Evolutionary conservation across 331 rosid species (phyloP).

Genomic region (Acacia concinna): DNA sequence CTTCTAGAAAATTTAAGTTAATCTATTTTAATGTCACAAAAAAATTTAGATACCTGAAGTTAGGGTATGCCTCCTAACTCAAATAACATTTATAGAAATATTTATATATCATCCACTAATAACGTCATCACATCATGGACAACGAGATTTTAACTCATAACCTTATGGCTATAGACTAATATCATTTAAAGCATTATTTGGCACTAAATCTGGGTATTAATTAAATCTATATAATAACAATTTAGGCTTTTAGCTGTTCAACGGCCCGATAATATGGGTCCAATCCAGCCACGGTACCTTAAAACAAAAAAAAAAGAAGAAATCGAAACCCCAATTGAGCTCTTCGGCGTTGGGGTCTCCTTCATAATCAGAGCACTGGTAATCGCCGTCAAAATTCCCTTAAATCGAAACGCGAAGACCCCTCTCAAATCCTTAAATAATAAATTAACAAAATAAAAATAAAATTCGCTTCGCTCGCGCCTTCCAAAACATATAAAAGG

Average conservation of each 20-base stretch:
- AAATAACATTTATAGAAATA: too few relatives aligned
- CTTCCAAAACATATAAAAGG: constrained; percentile 8
- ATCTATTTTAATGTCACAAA: too few relatives aligned
- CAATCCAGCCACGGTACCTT: neutral
- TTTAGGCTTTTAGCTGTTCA: neutral
- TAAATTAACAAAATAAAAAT: neutral
- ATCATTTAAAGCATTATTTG: too few relatives aligned
- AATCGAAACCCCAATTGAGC: neutral
- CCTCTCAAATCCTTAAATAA: neutral
- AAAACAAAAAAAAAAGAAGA: neutral
- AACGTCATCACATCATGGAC: too few relatives aligned
- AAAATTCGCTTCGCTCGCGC: neutral
- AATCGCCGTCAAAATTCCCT: neutral
- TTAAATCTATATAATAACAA: too few relatives aligned
- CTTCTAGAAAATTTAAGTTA: too few relatives aligned
- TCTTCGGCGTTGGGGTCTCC: neutral
- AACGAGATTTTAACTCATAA: too few relatives aligned
- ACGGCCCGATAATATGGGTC: neutral
- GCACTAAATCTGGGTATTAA: too few relatives aligned
- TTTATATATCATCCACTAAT: too few relatives aligned
- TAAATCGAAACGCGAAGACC: neutral
- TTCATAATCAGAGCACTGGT: neutral
- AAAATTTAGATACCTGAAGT: too few relatives aligned
- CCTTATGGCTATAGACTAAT: too few relatives aligned
- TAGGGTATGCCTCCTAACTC: too few relatives aligned